These are phyloP conservation scores for Penicillium sp. DNA, from an alignment of 2,329 filamentous ascomycete species.

Conservation along the genomic window DNA sequence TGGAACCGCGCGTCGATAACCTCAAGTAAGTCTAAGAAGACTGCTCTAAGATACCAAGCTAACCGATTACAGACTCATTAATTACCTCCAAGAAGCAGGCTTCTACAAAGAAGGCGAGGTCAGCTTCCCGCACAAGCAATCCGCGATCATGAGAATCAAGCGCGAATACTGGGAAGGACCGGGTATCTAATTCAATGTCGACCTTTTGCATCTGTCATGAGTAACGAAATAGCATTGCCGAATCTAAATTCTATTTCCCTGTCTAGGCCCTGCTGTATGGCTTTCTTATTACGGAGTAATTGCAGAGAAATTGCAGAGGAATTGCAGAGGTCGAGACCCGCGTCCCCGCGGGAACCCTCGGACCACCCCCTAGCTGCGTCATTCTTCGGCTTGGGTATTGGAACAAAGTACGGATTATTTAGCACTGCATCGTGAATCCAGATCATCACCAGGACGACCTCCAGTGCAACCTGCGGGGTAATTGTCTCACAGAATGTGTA, in stretches of 20 bases:
- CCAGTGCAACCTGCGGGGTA: neutral
- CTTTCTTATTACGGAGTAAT: too few relatives aligned
- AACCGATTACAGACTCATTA: conserved; percentile 59
- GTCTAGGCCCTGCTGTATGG: too few relatives aligned
- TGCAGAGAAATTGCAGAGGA: too few relatives aligned
- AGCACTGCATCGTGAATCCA: neutral
- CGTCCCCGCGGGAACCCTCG: too few relatives aligned
- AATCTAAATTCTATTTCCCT: neutral
- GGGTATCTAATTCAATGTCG: conserved; percentile 45
- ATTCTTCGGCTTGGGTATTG: neutral
- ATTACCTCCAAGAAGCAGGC: conserved; percentile 70
- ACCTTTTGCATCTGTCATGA: conserved; percentile 11
- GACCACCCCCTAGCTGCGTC: neutral
- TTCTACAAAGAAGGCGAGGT: conserved; percentile 88
- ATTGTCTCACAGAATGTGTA: too few relatives aligned
- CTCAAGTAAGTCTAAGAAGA: conserved; percentile 63
- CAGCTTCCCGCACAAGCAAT: conserved; percentile 87
- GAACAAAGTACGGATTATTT: neutral
- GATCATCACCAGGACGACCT: neutral
- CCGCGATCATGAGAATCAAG: conserved; percentile 77
- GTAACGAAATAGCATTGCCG: conserved; percentile 15
- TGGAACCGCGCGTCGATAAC: conserved; percentile 93
- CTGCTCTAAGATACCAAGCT: neutral
- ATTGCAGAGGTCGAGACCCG: too few relatives aligned
- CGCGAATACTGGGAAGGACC: conserved; percentile 80